Evolutionary conservation across 108 stramenopile species (phyloP).

Genomic region (Discostella stelligeroides): DNA sequence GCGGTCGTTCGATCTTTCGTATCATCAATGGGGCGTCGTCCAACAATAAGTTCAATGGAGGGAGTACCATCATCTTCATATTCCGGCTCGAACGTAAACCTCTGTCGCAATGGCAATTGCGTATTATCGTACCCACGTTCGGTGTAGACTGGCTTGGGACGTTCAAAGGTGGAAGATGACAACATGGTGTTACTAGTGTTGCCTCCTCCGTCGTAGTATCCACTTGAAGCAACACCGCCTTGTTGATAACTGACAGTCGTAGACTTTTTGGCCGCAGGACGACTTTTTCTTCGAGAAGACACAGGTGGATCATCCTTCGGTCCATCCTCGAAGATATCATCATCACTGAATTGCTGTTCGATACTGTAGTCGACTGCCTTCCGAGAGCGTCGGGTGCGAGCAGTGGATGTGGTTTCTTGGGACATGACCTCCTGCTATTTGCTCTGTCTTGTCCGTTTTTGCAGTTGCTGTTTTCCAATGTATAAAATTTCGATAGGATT

Average conservation of each 20-base stretch:
- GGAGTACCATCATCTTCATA: constrained; percentile 93
- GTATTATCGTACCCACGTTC: constrained; percentile 85
- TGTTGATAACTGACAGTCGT: constrained; percentile 11
- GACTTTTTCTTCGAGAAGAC: constrained; percentile 14
- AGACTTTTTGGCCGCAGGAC: constrained; percentile 20
- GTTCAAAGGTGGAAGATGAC: constrained; percentile 10
- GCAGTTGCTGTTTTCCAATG: no score
- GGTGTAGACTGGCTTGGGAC: constrained; percentile 56
- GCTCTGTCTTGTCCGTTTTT: no score
- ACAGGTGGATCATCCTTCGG: constrained; percentile 33
- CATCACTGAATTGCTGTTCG: constrained; percentile 86
- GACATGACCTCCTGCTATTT: no score
- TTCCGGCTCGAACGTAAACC: constrained; percentile 91
- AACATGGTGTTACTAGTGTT: no score
- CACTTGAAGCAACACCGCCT: constrained; percentile 11
- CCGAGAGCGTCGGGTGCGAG: constrained; percentile 47
- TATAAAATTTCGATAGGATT: no score
- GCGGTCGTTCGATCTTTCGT: constrained; percentile 47
- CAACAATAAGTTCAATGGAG: constrained; percentile 90
- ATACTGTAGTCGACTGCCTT: constrained; percentile 72
- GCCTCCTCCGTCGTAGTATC: no score
- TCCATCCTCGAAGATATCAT: constrained; percentile 70
- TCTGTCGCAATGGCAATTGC: constrained; percentile 76
- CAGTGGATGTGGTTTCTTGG: background rate
- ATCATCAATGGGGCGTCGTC: constrained; percentile 86